Percentiles rank a stretch among this genome's conserved stretches.
These are phyloP conservation scores for Neurospora tetrasperma DNA, from an alignment of 495 filamentous ascomycete species.

Conservation along the genomic window DNA sequence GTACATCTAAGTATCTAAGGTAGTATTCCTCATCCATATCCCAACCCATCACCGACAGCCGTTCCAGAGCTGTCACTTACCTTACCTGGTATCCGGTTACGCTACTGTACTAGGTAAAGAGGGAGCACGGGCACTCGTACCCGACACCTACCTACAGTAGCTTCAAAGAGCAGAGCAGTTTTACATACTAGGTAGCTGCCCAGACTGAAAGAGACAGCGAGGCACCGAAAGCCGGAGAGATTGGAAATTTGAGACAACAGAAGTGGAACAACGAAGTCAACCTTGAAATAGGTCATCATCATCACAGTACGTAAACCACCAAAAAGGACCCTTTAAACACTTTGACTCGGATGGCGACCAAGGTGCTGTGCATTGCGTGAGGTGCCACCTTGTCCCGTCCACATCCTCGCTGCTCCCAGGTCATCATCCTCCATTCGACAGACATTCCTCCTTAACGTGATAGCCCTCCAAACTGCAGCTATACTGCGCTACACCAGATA, in stretches of 20 bases:
- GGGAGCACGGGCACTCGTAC: no score
- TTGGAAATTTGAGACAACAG: not conserved
- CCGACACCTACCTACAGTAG: no score
- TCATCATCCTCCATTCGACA: not conserved
- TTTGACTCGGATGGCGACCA: constrained; percentile 15
- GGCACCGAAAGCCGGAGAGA: not conserved
- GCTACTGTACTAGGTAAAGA: no score
- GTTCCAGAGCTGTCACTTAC: not conserved
- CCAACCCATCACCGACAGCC: not conserved
- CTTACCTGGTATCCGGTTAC: no score
- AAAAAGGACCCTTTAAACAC: constrained; percentile 1
- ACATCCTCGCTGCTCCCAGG: not conserved
- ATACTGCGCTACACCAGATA: not conserved
- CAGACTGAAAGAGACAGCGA: not conserved
- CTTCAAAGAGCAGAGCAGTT: no score
- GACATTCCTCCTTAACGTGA: not conserved
- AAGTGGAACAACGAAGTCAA: no score
- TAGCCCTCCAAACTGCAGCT: not conserved
- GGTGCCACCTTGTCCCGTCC: constrained; percentile 1
- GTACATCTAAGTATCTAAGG: not conserved
- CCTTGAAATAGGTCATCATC: no score
- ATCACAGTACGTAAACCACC: not conserved
- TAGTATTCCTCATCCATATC: not conserved
- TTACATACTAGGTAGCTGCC: no score
- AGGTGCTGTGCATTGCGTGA: constrained; percentile 16